Evolutionary conservation across 140 eudicot species (phyloP), one percentile per base, ranked within the genome.

Genomic region (Bidens hawaiensis): DNA sequence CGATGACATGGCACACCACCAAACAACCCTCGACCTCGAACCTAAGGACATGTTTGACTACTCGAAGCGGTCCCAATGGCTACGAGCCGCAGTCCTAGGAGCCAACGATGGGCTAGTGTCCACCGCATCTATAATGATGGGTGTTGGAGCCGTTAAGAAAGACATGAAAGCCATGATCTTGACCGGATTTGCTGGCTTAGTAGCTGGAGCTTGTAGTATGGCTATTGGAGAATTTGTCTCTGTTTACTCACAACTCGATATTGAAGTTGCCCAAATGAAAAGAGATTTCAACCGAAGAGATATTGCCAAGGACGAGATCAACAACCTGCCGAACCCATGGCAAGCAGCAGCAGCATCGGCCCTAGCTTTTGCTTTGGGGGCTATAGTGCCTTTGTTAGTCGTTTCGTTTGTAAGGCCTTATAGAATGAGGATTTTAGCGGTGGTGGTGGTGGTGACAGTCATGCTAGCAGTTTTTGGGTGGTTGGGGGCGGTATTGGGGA

Each of bases 161-260:
- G 79, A 74, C 38, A 40, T 66, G 43, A 60, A 40, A 50, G 74
- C 68, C 64, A 74, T 74, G 79, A 74, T 74, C 24, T 34, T 74
- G 31, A 67, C 64, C 25, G 79, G 79, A 26, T 66, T 74, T 50
- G 79, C 65, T 19, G 79, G 79, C 34, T 58, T 67, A 19, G 34
- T 51, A 24, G 59, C 59, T 0, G 59, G 59, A 24, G 59, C 59
- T 2, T 24, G 59, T 24, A 51, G 74, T 60, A 74, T 74, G 79
- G 79, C 79, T 30, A 75, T 75, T 0, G 80, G 76, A 16, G 80
- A 75, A 47, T 69, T 69, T 25, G 80, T 75, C 5, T 75, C 80
- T 2, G 76, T 75, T 52, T 68, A 75, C 34, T 62, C 80, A 2
- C 80, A 75, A 64, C 71, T 50, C 15, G 80, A 75, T 63, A 52